Evolutionary conservation across 345 rosid genomes (phyloP).

Genomic region (Punica granatum): DNA sequence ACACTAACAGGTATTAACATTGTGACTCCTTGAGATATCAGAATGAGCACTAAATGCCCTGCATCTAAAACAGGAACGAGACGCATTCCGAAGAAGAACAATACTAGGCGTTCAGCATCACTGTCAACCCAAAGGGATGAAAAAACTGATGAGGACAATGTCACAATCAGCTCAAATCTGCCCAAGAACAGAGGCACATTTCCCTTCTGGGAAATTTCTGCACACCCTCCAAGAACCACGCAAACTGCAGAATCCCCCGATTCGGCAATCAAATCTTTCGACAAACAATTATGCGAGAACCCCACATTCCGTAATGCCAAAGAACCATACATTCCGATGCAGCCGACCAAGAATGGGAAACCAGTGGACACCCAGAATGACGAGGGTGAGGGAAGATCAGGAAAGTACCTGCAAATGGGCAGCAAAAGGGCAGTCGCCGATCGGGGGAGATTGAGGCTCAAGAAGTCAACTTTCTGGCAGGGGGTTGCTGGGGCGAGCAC

Average conservation of each 20-base stretch:
- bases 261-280: no score
- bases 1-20: neutral
- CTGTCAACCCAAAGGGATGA: neutral
- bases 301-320: no score
- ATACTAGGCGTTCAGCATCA: neutral
- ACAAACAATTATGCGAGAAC: no score
- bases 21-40: neutral
- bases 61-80: neutral
- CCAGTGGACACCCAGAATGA: neutral
- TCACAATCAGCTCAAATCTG: neutral
- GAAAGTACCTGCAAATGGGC: neutral
- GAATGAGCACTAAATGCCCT: neutral
- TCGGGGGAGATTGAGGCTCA: neutral
- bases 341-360: neutral
- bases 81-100: neutral
- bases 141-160: neutral
- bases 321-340: neutral
- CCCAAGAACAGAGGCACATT: neutral
- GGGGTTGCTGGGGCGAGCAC: neutral
- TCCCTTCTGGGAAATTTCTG: neutral
- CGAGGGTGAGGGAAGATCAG: neutral
- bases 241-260: neutral
- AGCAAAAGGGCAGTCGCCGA: neutral
- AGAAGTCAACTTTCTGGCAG: slow-evolving; percentile 3
- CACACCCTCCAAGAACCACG: neutral